Evolutionary conservation across 352 stramenopile species (phyloP).

Genomic region (Blastocystis sp.): DNA sequence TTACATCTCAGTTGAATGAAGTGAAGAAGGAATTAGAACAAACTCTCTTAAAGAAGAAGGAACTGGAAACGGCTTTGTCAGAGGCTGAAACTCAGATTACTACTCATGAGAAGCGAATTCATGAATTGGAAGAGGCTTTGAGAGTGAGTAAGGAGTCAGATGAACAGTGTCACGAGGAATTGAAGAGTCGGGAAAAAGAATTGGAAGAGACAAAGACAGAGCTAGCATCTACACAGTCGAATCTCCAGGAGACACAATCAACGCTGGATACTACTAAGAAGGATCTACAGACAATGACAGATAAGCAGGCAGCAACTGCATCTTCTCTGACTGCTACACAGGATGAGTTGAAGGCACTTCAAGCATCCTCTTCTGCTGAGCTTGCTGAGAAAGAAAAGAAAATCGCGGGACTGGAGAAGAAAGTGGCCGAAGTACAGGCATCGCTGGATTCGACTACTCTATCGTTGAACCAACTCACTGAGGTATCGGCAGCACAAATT

Average conservation of each 20-base stretch:
- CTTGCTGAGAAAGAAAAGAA: not conserved
- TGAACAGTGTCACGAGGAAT: not conserved
- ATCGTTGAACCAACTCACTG: conserved; percentile 19
- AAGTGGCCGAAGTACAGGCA: not conserved
- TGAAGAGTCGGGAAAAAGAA: not conserved
- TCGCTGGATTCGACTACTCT: not conserved
- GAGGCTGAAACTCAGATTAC: not conserved
- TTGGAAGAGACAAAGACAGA: not conserved
- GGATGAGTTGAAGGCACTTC: not conserved
- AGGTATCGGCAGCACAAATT: conserved; percentile 18
- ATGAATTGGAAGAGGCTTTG: not conserved
- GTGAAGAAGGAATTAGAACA: not conserved
- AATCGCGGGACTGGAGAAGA: not conserved
- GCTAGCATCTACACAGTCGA: not conserved
- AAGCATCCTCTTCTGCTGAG: not conserved
- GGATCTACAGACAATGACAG: not conserved
- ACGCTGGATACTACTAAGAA: not conserved
- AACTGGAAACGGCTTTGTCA: not conserved
- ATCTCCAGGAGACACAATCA: not conserved
- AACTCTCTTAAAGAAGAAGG: not conserved
- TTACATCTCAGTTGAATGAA: not conserved
- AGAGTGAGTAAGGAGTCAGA: not conserved
- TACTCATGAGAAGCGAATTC: not conserved
- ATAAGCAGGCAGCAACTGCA: not conserved
- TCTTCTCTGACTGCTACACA: not conserved